Evolutionary conservation across 2,329 filamentous ascomycete genomes (phyloP), one percentile per base, ranked within the genome.

Genomic region (Claviceps sp.): DNA sequence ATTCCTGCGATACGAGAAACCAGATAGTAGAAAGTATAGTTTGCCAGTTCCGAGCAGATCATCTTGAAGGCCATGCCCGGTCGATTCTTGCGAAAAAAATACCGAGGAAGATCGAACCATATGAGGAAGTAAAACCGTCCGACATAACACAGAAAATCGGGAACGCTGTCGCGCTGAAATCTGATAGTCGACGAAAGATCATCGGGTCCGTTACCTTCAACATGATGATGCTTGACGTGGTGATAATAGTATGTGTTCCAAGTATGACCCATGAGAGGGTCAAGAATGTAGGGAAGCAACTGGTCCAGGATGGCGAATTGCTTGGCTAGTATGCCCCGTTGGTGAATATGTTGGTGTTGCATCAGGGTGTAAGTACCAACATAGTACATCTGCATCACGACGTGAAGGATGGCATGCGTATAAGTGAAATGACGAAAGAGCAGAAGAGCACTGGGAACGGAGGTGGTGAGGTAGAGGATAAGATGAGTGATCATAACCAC

Each of bases 221-320:
- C 81, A 58, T 91, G 87, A 62, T 91, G 87, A 62, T 89, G 85
- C 71, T 91, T 91, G 62, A 90, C 85, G 61, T 91, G 87, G 62
- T 91, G 87, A 62, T 89, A 90, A 64, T 78, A 91, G 68, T 91
- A 91, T 2, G 82, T 84, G 67, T 91, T 88, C 85, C 85, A 89
- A 0, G 86, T 89, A 61, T 91, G 87, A 11, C 87, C 87, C 78
- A 89, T 85, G 52, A 91, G 67, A 0, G 86, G 86, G 58, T 89
- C 84, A 11, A 80, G 71, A 42, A 90, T 65, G 62, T 89, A 91
- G 0, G 87, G 87, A 58, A 89, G 90, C 1, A 74, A 50, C 5
- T 67, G 62, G 61, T 91, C 87, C 54, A 90, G 65, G 34, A 75
- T 60, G 37, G 69, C 67, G 51, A 75, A 78, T 7, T 68, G 63